These are phyloP conservation scores for Flueggea neowawraea DNA, from an alignment of 441 rosid species.

Conservation along the genomic window DNA sequence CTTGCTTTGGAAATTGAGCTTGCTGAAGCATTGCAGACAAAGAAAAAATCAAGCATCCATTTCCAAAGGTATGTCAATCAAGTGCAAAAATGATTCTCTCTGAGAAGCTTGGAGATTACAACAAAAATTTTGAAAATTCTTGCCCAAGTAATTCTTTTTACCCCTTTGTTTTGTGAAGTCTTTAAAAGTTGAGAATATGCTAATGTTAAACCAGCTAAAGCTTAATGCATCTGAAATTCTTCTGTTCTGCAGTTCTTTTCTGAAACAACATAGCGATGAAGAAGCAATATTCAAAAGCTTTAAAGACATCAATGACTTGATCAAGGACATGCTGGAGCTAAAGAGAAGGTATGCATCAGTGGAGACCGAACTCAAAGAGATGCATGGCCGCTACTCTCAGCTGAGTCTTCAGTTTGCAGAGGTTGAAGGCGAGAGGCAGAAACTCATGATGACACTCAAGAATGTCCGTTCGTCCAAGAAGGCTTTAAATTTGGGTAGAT, in stretches of 20 bases:
- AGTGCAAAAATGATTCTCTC: no score
- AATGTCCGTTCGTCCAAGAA: conserved; percentile 76
- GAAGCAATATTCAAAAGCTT: conserved; percentile 94
- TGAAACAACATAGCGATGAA: conserved; percentile 78
- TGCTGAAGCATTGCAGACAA: conserved; percentile 80
- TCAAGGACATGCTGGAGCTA: conserved; percentile 80
- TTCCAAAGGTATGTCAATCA: conserved; percentile 67
- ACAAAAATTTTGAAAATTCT: no score
- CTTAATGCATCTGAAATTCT: conserved; percentile 1
- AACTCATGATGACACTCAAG: conserved; percentile 89
- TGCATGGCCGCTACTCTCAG: conserved; percentile 85
- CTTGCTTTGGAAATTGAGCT: conserved; percentile 95
- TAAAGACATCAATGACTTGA: conserved; percentile 90
- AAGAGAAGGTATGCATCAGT: conserved; percentile 65
- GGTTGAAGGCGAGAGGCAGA: conserved; percentile 97
- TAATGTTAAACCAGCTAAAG: neutral
- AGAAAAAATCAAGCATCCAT: conserved; percentile 60
- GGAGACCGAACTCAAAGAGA: conserved; percentile 72
- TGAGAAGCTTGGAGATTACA: no score
- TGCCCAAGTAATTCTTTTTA: no score
- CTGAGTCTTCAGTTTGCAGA: conserved; percentile 92
- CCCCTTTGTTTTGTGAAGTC: no score
- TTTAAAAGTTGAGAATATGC: no score
- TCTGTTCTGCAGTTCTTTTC: conserved; percentile 68
- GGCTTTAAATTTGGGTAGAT: conserved; percentile 33